Evolutionary conservation across 2,329 filamentous ascomycete genomes (phyloP).

Genomic region (Lasiodiplodia sp.): DNA sequence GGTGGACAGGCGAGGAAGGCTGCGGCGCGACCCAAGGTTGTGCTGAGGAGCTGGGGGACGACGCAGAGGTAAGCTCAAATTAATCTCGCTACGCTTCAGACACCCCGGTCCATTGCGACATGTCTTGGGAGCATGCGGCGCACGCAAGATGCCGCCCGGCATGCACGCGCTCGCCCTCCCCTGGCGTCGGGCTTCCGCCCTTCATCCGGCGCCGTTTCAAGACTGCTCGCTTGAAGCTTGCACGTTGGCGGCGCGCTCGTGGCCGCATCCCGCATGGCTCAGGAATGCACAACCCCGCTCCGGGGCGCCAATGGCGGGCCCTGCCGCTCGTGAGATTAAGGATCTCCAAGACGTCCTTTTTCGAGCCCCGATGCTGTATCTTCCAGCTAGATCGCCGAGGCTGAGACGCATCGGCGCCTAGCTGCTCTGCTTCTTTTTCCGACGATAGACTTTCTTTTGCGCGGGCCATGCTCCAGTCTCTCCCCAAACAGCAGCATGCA

Average conservation of each 20-base stretch:
- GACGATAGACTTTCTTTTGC: conserved; percentile 28
- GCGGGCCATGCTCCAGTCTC: conserved; percentile 28
- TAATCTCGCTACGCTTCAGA: conserved; percentile 30
- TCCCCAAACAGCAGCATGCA: conserved; percentile 30
- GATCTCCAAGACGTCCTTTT: conserved; percentile 28
- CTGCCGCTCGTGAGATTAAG: conserved; percentile 18
- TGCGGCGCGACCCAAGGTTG: conserved; percentile 26
- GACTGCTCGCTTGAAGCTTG: conserved; percentile 27
- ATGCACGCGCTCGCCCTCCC: conserved; percentile 24
- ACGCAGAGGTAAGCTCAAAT: conserved; percentile 28
- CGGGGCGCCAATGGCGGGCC: conserved; percentile 16
- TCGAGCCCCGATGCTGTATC: conserved; percentile 23
- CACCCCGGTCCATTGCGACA: conserved; percentile 27
- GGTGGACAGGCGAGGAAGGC: conserved; percentile 19
- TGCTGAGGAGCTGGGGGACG: conserved; percentile 25
- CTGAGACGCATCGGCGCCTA: conserved; percentile 30
- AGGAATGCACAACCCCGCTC: not conserved
- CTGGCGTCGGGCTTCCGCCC: conserved; percentile 28
- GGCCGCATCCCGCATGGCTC: conserved; percentile 18
- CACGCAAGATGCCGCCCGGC: conserved; percentile 27
- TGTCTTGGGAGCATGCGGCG: conserved; percentile 30
- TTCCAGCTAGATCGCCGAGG: conserved; percentile 25
- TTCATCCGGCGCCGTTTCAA: conserved; percentile 29
- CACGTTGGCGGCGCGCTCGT: conserved; percentile 28
- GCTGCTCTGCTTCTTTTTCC: conserved; percentile 25